Evolutionary conservation across 108 stramenopile genomes (phyloP).

Genomic region (Mayamaea pseudoterrestris): DNA sequence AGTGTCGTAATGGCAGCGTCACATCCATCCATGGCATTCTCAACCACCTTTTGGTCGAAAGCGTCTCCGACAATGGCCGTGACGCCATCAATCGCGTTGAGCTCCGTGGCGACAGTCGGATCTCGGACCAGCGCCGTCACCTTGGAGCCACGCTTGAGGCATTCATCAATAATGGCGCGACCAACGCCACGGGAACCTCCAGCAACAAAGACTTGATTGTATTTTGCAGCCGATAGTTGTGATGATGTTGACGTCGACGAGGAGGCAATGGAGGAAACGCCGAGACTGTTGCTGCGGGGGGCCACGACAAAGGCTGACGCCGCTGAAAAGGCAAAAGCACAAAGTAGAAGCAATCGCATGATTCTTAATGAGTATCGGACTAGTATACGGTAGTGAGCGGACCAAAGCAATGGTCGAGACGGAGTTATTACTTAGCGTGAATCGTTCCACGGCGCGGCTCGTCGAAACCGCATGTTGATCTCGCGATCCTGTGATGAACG

Average conservation of each 20-base stretch:
- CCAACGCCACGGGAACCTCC: slow-evolving; percentile 86
- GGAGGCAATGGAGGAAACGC: background rate
- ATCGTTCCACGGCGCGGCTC: too few species aligned
- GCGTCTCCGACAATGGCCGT: slow-evolving; percentile 85
- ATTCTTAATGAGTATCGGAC: too few species aligned
- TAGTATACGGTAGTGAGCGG: too few species aligned
- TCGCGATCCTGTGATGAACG: too few species aligned
- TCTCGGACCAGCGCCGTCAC: slow-evolving; percentile 85
- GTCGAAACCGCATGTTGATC: too few species aligned
- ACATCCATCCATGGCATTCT: slow-evolving; percentile 91
- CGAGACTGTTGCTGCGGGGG: background rate
- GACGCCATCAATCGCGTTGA: slow-evolving; percentile 67
- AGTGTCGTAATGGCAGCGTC: slow-evolving; percentile 92
- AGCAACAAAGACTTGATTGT: slow-evolving; percentile 91
- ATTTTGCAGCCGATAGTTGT: slow-evolving; percentile 8
- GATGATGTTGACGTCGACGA: background rate
- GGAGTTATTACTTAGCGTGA: too few species aligned
- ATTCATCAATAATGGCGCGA: slow-evolving; percentile 61
- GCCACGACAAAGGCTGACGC: too few species aligned
- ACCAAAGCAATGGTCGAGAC: too few species aligned
- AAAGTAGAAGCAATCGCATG: too few species aligned
- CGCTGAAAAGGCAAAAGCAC: too few species aligned
- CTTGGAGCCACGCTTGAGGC: slow-evolving; percentile 40
- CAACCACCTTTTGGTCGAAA: slow-evolving; percentile 84
- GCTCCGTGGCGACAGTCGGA: slow-evolving; percentile 47